These are phyloP conservation scores for Barnettozyma populi DNA, from an alignment of 805 yeast genomes.

Conservation along the genomic window DNA sequence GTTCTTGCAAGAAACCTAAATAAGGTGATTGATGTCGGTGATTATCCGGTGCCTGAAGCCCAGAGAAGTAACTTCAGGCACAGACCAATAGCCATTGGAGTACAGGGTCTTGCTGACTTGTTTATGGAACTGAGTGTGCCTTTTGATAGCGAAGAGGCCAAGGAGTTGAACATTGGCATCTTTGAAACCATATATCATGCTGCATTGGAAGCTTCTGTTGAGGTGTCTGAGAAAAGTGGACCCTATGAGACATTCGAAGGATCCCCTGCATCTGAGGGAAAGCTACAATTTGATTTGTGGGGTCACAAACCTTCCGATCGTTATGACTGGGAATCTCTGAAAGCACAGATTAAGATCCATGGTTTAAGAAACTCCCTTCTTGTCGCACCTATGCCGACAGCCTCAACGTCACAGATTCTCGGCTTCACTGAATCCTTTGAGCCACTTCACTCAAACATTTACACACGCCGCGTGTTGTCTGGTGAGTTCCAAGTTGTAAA, in stretches of 20 bases:
- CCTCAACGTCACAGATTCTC: conserved; percentile 93
- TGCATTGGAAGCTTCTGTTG: conserved; percentile 80
- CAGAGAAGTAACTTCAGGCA: conserved; percentile 66
- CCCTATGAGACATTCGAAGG: conserved; percentile 68
- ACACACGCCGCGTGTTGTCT: conserved; percentile 83
- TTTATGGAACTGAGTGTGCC: conserved; percentile 76
- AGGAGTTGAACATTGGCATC: conserved; percentile 66
- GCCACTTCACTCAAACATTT: conserved; percentile 93
- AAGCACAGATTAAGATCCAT: conserved; percentile 46
- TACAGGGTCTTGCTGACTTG: conserved; percentile 90
- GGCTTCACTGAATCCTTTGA: conserved; percentile 96
- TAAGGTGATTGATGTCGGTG: conserved; percentile 73
- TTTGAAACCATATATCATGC: conserved; percentile 96
- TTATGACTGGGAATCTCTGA: conserved; percentile 83
- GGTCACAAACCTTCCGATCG: conserved; percentile 63
- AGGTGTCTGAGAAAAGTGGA: conserved; percentile 68
- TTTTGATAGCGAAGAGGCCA: conserved; percentile 77
- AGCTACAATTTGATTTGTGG: conserved; percentile 87
- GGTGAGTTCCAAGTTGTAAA: conserved; percentile 95
- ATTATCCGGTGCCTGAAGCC: conserved; percentile 78
- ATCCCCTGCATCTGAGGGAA: conserved; percentile 87
- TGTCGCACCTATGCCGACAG: conserved; percentile 98
- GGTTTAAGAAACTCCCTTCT: conserved; percentile 87
- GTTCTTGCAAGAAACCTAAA: conserved; percentile 73
- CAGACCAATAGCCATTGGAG: conserved; percentile 93